A percentile compares a stretch with the other conserved stretches of the same genome.
Evolutionary conservation across 345 rosid genomes (phyloP).

Genomic region (Anacardium occidentale): DNA sequence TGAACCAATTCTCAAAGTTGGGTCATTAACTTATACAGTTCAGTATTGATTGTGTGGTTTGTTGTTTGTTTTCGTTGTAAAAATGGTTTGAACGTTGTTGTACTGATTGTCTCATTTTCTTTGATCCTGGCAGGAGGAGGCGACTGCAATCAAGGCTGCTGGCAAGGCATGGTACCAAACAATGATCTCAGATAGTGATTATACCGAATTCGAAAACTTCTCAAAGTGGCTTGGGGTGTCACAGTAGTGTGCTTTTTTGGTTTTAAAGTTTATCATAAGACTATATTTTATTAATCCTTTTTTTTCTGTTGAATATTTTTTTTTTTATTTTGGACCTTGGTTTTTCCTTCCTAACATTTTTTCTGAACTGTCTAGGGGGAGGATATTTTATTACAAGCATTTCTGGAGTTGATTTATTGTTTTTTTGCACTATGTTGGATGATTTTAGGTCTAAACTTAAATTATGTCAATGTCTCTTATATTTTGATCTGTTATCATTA

Average conservation of each 20-base stretch:
- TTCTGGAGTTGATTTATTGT: background rate
- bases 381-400: background rate
- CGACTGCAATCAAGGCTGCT: constrained; percentile 63
- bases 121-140: constrained; percentile 65
- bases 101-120: background rate
- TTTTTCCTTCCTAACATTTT: background rate
- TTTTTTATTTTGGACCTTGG: background rate
- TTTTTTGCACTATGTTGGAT: background rate
- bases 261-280: background rate
- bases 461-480: too few relatives aligned
- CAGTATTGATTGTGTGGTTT: background rate
- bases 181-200: constrained; percentile 91
- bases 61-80: too few relatives aligned
- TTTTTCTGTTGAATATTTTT: constrained; percentile 8
- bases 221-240: constrained; percentile 79
- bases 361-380: constrained; percentile 2
- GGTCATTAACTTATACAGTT: background rate
- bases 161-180: constrained; percentile 95
- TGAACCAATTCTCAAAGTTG: background rate
- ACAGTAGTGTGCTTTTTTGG: constrained; percentile 40
- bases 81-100: too few relatives aligned
- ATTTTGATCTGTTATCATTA: background rate
- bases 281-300: constrained; percentile 6
- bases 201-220: constrained; percentile 81
- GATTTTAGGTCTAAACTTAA: background rate